Evolutionary conservation across 1,284 basidiomycete species (phyloP).

Genomic region (Heimioporus punctisporus): DNA sequence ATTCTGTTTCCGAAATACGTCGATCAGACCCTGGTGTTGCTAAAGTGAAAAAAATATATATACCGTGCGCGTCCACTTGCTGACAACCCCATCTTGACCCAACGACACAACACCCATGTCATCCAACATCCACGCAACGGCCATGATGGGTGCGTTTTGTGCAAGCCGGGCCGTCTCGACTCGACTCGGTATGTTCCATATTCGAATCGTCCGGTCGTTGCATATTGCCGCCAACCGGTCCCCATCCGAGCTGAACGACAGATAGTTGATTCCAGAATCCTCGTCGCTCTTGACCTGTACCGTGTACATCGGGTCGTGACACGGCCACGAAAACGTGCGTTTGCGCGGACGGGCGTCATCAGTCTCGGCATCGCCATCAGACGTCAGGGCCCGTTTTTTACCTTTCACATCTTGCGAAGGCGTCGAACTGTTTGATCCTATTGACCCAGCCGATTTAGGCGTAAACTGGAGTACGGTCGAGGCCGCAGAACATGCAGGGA

Average conservation of each 20-base stretch:
- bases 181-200: constrained; percentile 41
- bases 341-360: constrained; percentile 33
- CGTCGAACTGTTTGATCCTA: constrained; percentile 26
- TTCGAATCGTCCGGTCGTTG: constrained; percentile 58
- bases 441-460: constrained; percentile 13
- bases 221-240: constrained; percentile 52
- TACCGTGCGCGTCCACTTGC: constrained; percentile 58
- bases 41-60: constrained; percentile 24
- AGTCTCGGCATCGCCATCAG: constrained; percentile 22
- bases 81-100: constrained; percentile 55
- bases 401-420: constrained; percentile 31
- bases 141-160: constrained; percentile 43
- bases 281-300: constrained; percentile 44
- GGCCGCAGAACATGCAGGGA: constrained; percentile 19
- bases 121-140: constrained; percentile 57
- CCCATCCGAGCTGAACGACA: constrained; percentile 51
- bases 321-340: constrained; percentile 43
- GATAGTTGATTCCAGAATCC: constrained; percentile 41
- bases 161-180: constrained; percentile 38
- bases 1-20: constrained; percentile 33
- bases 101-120: constrained; percentile 56
- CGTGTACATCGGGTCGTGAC: constrained; percentile 36
- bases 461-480: constrained; percentile 28
- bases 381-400: constrained; percentile 31
- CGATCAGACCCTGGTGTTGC: not conserved